Conservation (phyloP, 768 basidiomycete species). For the Neoboletus subvelutipes region DNA sequence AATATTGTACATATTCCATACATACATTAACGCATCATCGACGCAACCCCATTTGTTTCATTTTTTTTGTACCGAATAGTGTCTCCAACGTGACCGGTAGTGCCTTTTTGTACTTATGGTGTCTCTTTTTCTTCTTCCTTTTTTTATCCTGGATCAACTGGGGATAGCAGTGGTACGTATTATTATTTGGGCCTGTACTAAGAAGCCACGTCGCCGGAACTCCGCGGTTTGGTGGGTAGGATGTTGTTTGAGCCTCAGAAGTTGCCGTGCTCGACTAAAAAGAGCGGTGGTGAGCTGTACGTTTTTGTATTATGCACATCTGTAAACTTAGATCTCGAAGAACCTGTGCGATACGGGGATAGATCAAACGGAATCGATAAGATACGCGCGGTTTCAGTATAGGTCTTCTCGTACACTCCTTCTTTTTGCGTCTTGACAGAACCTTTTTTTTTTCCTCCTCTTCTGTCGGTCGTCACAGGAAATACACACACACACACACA, state of each 20-base stretch:
- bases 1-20: constrained; percentile 37
- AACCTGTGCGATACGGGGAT: constrained; percentile 5
- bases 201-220: constrained; percentile 19
- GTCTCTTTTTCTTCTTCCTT: background rate
- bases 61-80: constrained; percentile 28
- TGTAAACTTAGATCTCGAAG: constrained; percentile 12
- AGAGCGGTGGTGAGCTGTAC: constrained; percentile 3
- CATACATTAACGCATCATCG: constrained; percentile 32
- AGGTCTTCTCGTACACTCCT: background rate
- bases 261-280: constrained; percentile 6
- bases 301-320: constrained; percentile 13
- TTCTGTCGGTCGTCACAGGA: background rate
- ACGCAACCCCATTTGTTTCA: constrained; percentile 24
- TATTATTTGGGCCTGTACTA: background rate
- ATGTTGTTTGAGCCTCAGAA: constrained; percentile 5
- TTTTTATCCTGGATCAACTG: constrained; percentile 9
- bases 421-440: background rate
- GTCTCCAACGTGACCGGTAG: constrained; percentile 24
- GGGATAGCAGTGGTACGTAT: constrained; percentile 25
- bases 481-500: too few species aligned
- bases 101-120: constrained; percentile 30
- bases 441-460: background rate
- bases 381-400: constrained; percentile 14
- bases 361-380: constrained; percentile 23
- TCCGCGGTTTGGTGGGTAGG: constrained; percentile 29